phyloP scores from a whole-genome alignment of 148 eudicot species.

The Amaranthus palmeri region DNA sequence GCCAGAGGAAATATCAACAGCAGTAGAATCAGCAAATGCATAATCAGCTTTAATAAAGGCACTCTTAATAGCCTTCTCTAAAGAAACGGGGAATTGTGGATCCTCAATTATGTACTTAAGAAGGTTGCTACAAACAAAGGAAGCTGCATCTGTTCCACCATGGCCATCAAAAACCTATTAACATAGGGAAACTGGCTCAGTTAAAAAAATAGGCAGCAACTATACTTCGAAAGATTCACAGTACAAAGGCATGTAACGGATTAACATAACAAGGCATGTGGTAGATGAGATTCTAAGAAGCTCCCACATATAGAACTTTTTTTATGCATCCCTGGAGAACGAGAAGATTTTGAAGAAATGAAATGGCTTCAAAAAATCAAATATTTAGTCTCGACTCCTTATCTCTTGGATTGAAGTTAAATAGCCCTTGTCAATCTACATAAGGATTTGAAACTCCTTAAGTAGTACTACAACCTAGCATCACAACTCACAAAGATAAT shows the following conservation, averaged over 20 bases:
- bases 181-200: neutral
- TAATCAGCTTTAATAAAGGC: constrained; percentile 78
- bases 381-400: no score
- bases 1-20: constrained; percentile 77
- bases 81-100: constrained; percentile 51
- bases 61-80: constrained; percentile 55
- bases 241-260: neutral
- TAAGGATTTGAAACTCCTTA: neutral
- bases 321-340: neutral
- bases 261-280: neutral
- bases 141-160: constrained; percentile 86
- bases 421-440: neutral
- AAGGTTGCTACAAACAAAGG: constrained; percentile 58
- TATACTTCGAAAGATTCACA: neutral
- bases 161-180: constrained; percentile 91
- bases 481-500: neutral
- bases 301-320: neutral
- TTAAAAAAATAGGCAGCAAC: neutral
- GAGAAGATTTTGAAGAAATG: neutral
- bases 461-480: neutral
- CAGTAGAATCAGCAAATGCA: constrained; percentile 63
- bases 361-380: neutral
- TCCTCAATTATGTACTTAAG: constrained; percentile 69
- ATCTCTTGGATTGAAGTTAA: neutral
- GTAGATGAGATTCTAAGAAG: neutral